Base-by-base conservation (phyloP, 2,329 filamentous ascomycete genomes). In the Sporothrix schenckii region DNA sequence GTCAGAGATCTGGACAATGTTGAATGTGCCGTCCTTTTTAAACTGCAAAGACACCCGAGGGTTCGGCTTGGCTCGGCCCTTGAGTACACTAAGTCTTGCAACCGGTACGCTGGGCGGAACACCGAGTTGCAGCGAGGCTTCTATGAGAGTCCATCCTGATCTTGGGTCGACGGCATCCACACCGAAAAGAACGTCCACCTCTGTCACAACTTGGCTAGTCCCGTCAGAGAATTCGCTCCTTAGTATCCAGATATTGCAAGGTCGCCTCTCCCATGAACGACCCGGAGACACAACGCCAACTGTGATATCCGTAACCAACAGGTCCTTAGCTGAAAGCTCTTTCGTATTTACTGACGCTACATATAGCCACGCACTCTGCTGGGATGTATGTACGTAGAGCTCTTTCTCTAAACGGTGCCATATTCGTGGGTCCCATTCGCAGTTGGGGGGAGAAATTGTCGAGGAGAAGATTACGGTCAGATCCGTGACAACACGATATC, bases 121-220 rank as follows among this genome's bases (percentile, higher is more conserved):
- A n/a, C 10, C 19, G 11, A 53, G 50, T 24, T 53, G 50, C 4
- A 53, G 50, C 50, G 50, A 5, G 19, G n/a, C 3, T 53, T 24
- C 6, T 6, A 24, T 53, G 50, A 53, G 50, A 53, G 50, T 10
- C 50, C 50, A 53, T 24, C 24, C 6, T 24, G 50, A n/a, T 53
- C 50, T 14, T 53, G 50, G 50, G 50, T 53, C 50, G 1, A 53
- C 50, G 1, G 50, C 50, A 53, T 53, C 50, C n/a, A 53, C 19
- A 24, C 50, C 50, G 19, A 53, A 53, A n/a, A 53, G 50, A 24
- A 53, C 50, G 50, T 53, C 50, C 50, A 53, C 50, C n/a, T 24
- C n/a, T 3, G 50, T 53, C 50, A 53, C 50, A 53, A 24, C 50
- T n/a, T 53, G n/a, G 50, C 24, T n/a, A 53, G 24, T 53, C 2